These are phyloP conservation scores for Eucalyptus marginata DNA, from an alignment of 345 rosid genomes.

Conservation along the genomic window DNA sequence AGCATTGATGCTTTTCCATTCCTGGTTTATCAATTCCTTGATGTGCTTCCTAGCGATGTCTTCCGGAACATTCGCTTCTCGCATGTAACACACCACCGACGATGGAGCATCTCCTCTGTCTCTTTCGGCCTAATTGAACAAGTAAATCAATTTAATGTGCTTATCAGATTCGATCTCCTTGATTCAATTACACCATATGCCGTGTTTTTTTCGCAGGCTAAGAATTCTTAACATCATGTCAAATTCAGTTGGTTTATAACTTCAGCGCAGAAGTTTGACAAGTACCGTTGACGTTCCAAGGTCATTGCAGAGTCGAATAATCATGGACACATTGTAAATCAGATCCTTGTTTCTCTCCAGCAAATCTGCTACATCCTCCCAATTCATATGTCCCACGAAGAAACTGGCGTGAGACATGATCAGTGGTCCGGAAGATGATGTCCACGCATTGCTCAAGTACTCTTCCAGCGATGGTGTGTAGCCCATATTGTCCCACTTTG, in stretches of 20 bases:
- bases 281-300: constrained; percentile 26
- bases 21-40: constrained; percentile 1
- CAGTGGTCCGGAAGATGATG: constrained; percentile 24
- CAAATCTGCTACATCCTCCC: not conserved
- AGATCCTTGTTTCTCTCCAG: constrained; percentile 8
- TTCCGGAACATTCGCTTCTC: constrained; percentile 20
- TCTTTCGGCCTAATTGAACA: constrained; percentile 16
- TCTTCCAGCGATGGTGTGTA: constrained; percentile 26
- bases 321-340: constrained; percentile 9
- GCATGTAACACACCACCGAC: constrained; percentile 24
- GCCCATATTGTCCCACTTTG: constrained; percentile 30
- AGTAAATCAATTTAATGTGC: not conserved
- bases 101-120: constrained; percentile 50
- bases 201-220: not conserved
- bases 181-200: not conserved
- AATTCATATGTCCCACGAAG: not conserved
- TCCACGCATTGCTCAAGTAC: constrained; percentile 28
- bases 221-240: not conserved
- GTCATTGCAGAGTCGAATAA: constrained; percentile 46
- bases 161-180: not conserved
- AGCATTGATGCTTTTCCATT: constrained; percentile 32
- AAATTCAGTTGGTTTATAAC: not conserved
- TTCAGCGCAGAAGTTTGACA: not conserved
- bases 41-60: constrained; percentile 15
- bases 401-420: constrained; percentile 14